Evolutionary conservation across 2,329 filamentous ascomycete species (phyloP), one percentile per base, ranked within the genome.

Genomic region (Scorias spongiosa): DNA sequence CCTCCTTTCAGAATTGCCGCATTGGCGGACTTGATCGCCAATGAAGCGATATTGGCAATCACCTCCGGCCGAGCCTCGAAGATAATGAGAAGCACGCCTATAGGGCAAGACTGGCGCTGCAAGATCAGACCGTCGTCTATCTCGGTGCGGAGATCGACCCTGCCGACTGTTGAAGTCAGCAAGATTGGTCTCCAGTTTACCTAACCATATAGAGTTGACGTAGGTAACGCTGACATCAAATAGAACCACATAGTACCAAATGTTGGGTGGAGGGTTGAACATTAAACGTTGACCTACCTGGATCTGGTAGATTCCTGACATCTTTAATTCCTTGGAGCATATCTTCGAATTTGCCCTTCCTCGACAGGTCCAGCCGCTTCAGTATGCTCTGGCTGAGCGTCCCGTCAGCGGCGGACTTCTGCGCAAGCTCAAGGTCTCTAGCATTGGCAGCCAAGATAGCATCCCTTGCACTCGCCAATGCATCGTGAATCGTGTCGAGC

Each of bases 61-160:
- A 98, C 91, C 66, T 98, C 91, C 6, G 91, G 91, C 7, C 91
- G 82, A 30, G 91, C 91, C 67, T 98, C 91, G 59, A 98, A 98
- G 58, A 98, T 96, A 65, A 98, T 91, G 52, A 98, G 75, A 37
- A 98, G 76, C n/a, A 96, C 88, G 47, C 91, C 91, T 54, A 98
- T 96, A 5, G 91, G 91, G 60, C 86, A 94, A 36, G 85, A 87
- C 40, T 94, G 83, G 49, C 88, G 80, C 60, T 94, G 86, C 47
- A 98, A 74, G 42, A 81, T 73, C 43, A 98, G 74, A 43, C 80
- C 82, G 53, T 95, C 83, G 62, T 96, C 91, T 10, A 98, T 74
- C 45, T 80, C 75, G 39, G 87, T 96, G 49, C 82, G 78, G 57
- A 93, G 70, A 36, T 85, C 88, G 43, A 91, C 72, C 59, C 81